A percentile compares a stretch with the other conserved stretches of the same genome.
phyloP scores from a whole-genome alignment of 306 rosid genomes.

The Crotalaria pallida region DNA sequence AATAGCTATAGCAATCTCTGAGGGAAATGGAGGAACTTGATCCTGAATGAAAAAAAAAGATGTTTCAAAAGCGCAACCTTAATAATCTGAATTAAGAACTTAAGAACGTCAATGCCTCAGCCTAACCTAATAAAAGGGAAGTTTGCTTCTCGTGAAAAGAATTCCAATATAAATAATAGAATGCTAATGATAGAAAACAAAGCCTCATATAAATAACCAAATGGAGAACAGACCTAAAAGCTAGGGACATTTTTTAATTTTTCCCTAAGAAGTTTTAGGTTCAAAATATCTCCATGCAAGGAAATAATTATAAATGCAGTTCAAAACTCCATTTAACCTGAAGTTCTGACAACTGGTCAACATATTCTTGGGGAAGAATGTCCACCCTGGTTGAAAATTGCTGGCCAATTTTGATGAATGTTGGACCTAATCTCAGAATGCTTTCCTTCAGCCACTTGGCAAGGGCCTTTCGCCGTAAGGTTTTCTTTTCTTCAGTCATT shows the following conservation, averaged over 20 bases:
- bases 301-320: conserved; percentile 15
- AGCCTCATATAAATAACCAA: background rate
- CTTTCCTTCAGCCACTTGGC: conserved; percentile 98
- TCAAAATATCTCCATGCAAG: background rate
- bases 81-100: background rate
- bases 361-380: conserved; percentile 94
- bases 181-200: background rate
- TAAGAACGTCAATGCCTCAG: background rate
- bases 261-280: background rate
- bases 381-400: conserved; percentile 99
- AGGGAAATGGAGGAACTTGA: conserved; percentile 99
- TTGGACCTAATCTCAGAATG: conserved; percentile 94
- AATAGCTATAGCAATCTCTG: conserved; percentile 74
- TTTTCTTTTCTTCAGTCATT: conserved; percentile 82
- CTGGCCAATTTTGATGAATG: conserved; percentile 98
- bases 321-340: conserved; percentile 53
- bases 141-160: background rate
- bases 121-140: background rate
- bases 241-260: background rate
- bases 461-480: conserved; percentile 63
- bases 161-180: background rate
- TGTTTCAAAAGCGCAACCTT: conserved; percentile 16
- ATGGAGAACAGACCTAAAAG: background rate
- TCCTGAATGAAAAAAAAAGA: conserved; percentile 49
- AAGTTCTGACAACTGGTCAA: conserved; percentile 95